Conservation (phyloP, 2,329 filamentous ascomycete species). For the Cryphonectria parasitica region DNA sequence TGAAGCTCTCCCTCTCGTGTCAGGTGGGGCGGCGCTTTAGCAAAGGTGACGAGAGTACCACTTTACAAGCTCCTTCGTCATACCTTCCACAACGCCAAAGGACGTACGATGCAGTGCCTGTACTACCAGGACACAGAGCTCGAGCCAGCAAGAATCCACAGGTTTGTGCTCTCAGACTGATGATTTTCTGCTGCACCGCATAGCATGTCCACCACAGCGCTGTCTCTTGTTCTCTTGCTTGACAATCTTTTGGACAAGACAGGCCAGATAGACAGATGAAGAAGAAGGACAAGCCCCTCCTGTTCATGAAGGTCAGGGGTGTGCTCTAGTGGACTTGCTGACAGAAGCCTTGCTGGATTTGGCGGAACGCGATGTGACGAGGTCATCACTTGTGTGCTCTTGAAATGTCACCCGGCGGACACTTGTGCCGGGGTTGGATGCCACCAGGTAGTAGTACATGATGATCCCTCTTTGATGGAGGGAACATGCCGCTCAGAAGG, state of each 20-base stretch:
- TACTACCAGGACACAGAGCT: conserved; percentile 5
- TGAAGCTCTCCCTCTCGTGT: background rate
- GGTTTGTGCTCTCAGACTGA: conserved; percentile 12
- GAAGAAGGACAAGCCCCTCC: background rate
- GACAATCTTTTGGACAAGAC: background rate
- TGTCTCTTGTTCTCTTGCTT: conserved; percentile 3
- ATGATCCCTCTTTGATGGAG: background rate
- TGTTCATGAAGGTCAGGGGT: background rate
- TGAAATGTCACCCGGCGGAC: conserved; percentile 6
- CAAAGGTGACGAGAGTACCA: background rate
- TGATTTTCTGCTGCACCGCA: background rate
- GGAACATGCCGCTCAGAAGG: conserved; percentile 2
- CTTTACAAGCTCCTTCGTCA: conserved; percentile 1
- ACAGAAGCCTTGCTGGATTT: conserved; percentile 1
- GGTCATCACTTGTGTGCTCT: background rate
- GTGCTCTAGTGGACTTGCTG: conserved; percentile 7
- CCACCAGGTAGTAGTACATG: background rate
- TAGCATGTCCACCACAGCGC: conserved; percentile 10
- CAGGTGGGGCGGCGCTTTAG: conserved; percentile 4
- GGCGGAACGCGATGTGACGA: background rate
- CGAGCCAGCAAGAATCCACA: background rate
- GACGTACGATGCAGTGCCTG: conserved; percentile 10
- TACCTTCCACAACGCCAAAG: conserved; percentile 15
- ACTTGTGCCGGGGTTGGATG: background rate
- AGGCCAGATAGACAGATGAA: background rate